Conservation (phyloP, 2,329 filamentous ascomycete species). For the Colletotrichum liaoningense region DNA sequence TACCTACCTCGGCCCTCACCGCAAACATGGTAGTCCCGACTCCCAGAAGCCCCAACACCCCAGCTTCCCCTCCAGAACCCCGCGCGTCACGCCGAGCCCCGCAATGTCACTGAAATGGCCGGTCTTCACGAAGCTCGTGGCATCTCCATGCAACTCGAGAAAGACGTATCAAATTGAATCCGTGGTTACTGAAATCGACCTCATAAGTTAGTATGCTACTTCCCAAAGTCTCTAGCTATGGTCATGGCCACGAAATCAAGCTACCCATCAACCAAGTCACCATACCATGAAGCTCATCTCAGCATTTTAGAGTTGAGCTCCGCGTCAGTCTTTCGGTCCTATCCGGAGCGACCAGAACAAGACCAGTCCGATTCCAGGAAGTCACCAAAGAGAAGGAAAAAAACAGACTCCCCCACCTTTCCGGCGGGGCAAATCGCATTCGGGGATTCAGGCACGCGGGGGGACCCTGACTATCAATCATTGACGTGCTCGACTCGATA, state of each 20-base stretch:
- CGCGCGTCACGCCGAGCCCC: background rate
- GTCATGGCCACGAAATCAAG: too few species aligned
- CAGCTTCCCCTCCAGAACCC: background rate
- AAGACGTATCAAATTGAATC: background rate
- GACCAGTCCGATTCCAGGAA: background rate
- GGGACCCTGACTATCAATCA: conserved; percentile 17
- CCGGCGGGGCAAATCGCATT: conserved; percentile 28
- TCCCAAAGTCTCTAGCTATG: background rate
- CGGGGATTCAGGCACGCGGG: conserved; percentile 12
- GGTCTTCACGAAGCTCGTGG: background rate
- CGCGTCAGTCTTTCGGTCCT: background rate
- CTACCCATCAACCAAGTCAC: background rate
- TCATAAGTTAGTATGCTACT: background rate
- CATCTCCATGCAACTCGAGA: background rate
- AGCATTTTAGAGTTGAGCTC: background rate
- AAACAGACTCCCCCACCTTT: conserved; percentile 21
- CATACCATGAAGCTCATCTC: background rate
- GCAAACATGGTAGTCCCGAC: background rate
- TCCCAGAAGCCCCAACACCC: background rate
- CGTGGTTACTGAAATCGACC: fast-evolving
- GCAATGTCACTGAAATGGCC: background rate
- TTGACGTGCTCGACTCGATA: conserved; percentile 32
- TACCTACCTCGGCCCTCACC: background rate
- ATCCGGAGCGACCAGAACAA: background rate
- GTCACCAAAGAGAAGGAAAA: background rate